These are phyloP conservation scores for Lophiostoma macrostomum DNA, from an alignment of 495 filamentous ascomycete species.

Conservation along the genomic window DNA sequence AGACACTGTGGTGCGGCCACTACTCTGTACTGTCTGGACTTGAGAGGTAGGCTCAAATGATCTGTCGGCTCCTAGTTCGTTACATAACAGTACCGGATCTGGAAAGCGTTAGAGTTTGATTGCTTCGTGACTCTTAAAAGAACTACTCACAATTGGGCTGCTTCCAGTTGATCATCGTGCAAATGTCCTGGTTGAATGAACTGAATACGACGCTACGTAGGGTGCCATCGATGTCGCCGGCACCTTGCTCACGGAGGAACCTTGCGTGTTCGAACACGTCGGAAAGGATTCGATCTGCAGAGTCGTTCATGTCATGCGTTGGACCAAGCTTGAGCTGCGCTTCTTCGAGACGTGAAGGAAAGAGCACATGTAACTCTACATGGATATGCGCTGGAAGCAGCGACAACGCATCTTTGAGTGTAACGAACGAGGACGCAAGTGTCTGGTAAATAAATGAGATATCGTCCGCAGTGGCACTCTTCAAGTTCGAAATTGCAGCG, in stretches of 20 bases:
- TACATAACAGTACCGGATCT: constrained; percentile 92
- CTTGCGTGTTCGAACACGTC: constrained; percentile 92
- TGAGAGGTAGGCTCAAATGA: constrained; percentile 24
- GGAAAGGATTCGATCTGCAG: constrained; percentile 75
- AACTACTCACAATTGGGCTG: constrained; percentile 81
- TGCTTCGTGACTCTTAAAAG: not conserved
- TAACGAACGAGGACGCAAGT: constrained; percentile 69
- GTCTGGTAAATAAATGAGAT: constrained; percentile 65
- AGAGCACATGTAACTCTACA: constrained; percentile 81
- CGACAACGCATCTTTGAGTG: constrained; percentile 68
- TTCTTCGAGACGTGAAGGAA: constrained; percentile 73
- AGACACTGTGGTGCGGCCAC: constrained; percentile 69
- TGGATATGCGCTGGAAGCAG: constrained; percentile 73
- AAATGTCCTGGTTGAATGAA: constrained; percentile 83
- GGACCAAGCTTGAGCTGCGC: constrained; percentile 61
- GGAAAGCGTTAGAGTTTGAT: constrained; percentile 3
- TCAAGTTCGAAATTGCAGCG: constrained; percentile 44
- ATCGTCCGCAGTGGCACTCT: constrained; percentile 49
- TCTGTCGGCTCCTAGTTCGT: constrained; percentile 68
- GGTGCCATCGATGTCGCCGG: constrained; percentile 37
- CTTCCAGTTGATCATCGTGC: constrained; percentile 96
- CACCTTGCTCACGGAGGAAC: constrained; percentile 58
- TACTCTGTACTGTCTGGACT: constrained; percentile 53
- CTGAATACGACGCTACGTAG: constrained; percentile 88
- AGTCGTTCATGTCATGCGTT: constrained; percentile 78